These are phyloP conservation scores for Acrocalymma vagum DNA, from an alignment of 2,329 filamentous ascomycete species.

Conservation along the genomic window DNA sequence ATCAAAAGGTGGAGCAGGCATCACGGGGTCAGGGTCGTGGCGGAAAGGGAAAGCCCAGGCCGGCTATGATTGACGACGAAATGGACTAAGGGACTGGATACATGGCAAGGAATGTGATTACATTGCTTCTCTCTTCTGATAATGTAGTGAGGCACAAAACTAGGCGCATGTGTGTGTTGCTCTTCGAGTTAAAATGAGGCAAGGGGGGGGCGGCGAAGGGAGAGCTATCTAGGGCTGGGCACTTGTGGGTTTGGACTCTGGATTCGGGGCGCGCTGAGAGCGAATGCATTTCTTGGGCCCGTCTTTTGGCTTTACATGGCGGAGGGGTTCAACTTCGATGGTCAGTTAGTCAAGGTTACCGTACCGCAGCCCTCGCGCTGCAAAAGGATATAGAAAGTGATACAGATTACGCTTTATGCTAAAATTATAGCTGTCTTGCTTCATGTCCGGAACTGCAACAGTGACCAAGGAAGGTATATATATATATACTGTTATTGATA, in stretches of 20 bases:
- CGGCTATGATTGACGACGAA: constrained; percentile 44
- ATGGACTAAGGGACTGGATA: constrained; percentile 35
- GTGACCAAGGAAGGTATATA: too few relatives aligned
- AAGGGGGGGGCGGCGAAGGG: constrained; percentile 3
- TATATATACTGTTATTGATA: too few relatives aligned
- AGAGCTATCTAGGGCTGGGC: too few relatives aligned
- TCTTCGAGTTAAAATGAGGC: constrained; percentile 1
- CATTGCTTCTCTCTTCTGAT: constrained; percentile 30
- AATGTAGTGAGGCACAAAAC: constrained; percentile 30
- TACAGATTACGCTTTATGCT: too few relatives aligned
- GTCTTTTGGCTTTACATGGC: too few relatives aligned
- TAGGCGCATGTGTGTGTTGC: too few relatives aligned
- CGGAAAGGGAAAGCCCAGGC: constrained; percentile 33
- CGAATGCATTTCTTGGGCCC: constrained; percentile 39
- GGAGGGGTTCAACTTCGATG: too few relatives aligned
- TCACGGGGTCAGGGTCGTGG: constrained; percentile 32
- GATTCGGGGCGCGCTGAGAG: too few relatives aligned
- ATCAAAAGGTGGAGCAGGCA: constrained; percentile 66
- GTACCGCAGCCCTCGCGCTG: constrained; percentile 39
- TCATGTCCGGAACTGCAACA: too few relatives aligned
- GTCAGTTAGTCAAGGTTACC: constrained; percentile 38
- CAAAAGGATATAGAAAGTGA: constrained; percentile 42
- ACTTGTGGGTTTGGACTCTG: too few relatives aligned
- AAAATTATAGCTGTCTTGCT: too few relatives aligned
- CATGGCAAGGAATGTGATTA: constrained; percentile 7